Conservation (phyloP, 2,329 filamentous ascomycete species). For the Cladosporium austrohemisphaericum region DNA sequence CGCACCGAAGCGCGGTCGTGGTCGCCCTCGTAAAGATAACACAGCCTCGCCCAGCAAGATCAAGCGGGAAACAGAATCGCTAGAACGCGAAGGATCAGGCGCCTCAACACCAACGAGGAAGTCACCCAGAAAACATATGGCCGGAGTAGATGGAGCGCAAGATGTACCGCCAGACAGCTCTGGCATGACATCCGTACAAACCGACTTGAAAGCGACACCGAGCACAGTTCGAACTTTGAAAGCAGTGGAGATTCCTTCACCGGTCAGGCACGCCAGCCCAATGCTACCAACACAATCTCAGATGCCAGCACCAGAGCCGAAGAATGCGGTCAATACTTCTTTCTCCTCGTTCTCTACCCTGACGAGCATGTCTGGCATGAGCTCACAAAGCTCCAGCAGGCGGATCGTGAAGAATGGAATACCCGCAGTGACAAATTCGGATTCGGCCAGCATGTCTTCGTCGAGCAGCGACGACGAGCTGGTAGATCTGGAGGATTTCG, state of each 20-base stretch:
- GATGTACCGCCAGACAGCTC: constrained; percentile 6
- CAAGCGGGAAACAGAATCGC: neutral
- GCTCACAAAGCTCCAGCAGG: constrained; percentile 44
- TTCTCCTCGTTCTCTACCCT: constrained; percentile 31
- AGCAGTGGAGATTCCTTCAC: constrained; percentile 19
- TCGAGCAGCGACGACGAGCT: constrained; percentile 29
- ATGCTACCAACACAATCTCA: constrained; percentile 2
- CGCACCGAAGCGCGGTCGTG: constrained; percentile 1
- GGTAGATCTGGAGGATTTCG: constrained; percentile 30
- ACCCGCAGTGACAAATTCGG: constrained; percentile 47
- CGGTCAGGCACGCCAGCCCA: neutral
- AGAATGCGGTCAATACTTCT: constrained; percentile 14
- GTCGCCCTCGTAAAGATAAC: constrained; percentile 4
- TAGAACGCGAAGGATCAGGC: neutral
- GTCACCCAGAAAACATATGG: constrained; percentile 2
- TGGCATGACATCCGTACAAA: neutral
- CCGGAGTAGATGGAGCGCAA: neutral
- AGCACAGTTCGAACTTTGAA: neutral
- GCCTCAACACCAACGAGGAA: constrained; percentile 1
- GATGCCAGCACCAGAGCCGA: constrained; percentile 9
- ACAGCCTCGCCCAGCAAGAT: constrained; percentile 1
- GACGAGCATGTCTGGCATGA: constrained; percentile 26
- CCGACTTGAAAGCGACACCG: neutral
- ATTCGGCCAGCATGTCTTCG: constrained; percentile 31
- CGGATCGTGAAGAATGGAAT: constrained; percentile 53